Percentiles rank a stretch among this genome's conserved stretches.
Evolutionary conservation across 2,329 filamentous ascomycete genomes (phyloP).

Genomic region (Xylariomycetidae sp.): DNA sequence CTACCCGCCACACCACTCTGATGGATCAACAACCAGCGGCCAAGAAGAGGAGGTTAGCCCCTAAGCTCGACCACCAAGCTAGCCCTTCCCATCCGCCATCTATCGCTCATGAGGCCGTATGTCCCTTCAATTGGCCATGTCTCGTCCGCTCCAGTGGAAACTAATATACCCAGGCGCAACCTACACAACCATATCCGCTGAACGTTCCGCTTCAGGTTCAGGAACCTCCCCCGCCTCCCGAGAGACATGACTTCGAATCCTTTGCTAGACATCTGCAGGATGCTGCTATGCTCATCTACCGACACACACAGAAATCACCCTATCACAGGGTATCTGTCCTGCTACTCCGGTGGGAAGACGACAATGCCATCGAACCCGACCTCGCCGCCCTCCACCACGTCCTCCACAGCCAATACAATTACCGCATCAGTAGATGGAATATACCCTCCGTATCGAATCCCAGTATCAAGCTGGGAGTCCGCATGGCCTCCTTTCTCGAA

Average conservation of each 20-base stretch:
- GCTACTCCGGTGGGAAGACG: conserved; percentile 59
- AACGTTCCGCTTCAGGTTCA: no score
- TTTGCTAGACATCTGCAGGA: conserved; percentile 65
- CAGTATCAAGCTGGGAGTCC: conserved; percentile 56
- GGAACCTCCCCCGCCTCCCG: conserved; percentile 28
- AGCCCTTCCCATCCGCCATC: conserved; percentile 22
- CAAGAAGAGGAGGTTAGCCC: conserved; percentile 36
- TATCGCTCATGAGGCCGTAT: conserved; percentile 25
- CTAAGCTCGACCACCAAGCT: conserved; percentile 29
- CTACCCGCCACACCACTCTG: no score
- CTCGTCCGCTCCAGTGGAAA: no score
- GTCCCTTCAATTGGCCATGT: conserved; percentile 15
- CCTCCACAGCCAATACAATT: conserved; percentile 57
- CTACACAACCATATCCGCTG: conserved; percentile 23
- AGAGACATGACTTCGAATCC: conserved; percentile 60
- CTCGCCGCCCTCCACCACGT: conserved; percentile 51
- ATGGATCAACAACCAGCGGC: conserved; percentile 31
- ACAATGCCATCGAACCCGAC: conserved; percentile 48
- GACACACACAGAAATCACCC: conserved; percentile 53
- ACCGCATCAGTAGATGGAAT: conserved; percentile 54
- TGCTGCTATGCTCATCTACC: conserved; percentile 63
- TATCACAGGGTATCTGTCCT: conserved; percentile 58
- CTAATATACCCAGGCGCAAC: conserved; percentile 16
- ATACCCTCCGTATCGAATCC: conserved; percentile 58
- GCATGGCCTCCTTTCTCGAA: conserved; percentile 57